A percentile compares a stretch with the other conserved stretches of the same genome.
phyloP scores from a whole-genome alignment of 805 yeast genomes.

The Candida methanosorbosa region DNA sequence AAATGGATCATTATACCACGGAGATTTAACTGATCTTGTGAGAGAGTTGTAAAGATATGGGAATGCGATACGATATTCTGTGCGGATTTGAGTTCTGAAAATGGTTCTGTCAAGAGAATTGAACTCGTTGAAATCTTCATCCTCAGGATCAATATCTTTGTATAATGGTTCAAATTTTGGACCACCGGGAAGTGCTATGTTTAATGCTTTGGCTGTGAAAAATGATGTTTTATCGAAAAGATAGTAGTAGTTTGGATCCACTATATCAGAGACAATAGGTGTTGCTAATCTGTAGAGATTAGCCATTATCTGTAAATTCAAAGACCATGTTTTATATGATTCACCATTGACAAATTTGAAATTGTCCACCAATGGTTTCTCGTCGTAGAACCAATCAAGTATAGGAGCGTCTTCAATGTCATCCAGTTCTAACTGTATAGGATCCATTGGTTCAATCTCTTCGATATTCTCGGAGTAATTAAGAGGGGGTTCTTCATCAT shows the following conservation, averaged over 20 bases:
- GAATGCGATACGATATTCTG: constrained; percentile 81
- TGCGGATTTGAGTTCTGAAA: constrained; percentile 64
- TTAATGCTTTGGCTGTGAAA: constrained; percentile 84
- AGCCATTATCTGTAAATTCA: constrained; percentile 54
- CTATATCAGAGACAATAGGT: constrained; percentile 57
- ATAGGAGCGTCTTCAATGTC: constrained; percentile 52
- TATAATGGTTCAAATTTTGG: constrained; percentile 88
- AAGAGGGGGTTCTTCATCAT: constrained; percentile 93
- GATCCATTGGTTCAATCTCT: constrained; percentile 62
- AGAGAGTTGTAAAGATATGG: constrained; percentile 79
- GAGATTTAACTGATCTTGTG: constrained; percentile 53
- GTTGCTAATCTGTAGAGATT: constrained; percentile 56
- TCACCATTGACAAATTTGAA: constrained; percentile 56
- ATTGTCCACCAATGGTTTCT: constrained; percentile 60
- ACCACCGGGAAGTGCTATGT: constrained; percentile 87
- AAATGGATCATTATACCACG: constrained; percentile 59
- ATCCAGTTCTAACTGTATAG: constrained; percentile 60
- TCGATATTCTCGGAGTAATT: constrained; percentile 76
- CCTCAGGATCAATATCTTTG: constrained; percentile 52
- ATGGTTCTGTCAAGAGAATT: constrained; percentile 83
- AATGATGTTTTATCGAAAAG: constrained; percentile 75
- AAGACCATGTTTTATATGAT: constrained; percentile 65
- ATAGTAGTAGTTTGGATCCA: constrained; percentile 54
- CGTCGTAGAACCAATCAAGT: constrained; percentile 74
- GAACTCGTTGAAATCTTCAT: constrained; percentile 82